Base-by-base conservation (phyloP, 2,329 filamentous ascomycete genomes). In the Colletotrichum sp. region DNA sequence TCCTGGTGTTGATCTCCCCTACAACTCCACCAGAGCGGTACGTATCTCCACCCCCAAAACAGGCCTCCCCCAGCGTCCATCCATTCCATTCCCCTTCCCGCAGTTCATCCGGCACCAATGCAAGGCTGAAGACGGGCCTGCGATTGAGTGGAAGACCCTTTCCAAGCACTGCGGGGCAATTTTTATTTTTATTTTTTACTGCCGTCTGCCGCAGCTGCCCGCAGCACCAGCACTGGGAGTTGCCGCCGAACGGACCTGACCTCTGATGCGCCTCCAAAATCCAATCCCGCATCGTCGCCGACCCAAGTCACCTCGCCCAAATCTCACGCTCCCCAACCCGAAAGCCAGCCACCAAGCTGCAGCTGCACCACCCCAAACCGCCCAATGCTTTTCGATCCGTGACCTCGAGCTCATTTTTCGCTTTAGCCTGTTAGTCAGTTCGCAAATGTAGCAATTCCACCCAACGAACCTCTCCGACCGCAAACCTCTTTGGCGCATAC, bases 261-360 rank as follows among this genome's bases (percentile, higher is more conserved):
- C 75, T 65, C 58, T 64, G 75, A 71, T 32, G 66, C 62, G 66
- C 55, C 65, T 58, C 60, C 58, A 32, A 52, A 58, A 56, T 68
- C 43, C 58, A 66, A 70, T 58, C 56, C 76, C 67, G 39, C 70
- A 74, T 77, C 76, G 76, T 77, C 76, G 71, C 76, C 76, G 71
- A 77, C 76, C 75, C 76, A 77, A 75, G 66, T 76, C 56, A 67
- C 61, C 9, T 67, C 32, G 58, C 16, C 64, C 18, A 64, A 22
- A n/a, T 39, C 60, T 61, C 16, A 18, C 58, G 18, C 25, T 32
- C 28, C 28, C 28, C 18, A 22, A 65, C 22, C 55, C 22, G 16
- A 18, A 36, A 36, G n/a, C 61, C 61, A 64, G n/a, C 60, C 60
- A 34, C n/a, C 62, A 48, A 34, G n/a, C 22, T 28, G 32, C 62